Evolutionary conservation across 2,329 filamentous ascomycete species (phyloP), one percentile per base, ranked within the genome.

Genomic region (Claviceps pazoutovae): DNA sequence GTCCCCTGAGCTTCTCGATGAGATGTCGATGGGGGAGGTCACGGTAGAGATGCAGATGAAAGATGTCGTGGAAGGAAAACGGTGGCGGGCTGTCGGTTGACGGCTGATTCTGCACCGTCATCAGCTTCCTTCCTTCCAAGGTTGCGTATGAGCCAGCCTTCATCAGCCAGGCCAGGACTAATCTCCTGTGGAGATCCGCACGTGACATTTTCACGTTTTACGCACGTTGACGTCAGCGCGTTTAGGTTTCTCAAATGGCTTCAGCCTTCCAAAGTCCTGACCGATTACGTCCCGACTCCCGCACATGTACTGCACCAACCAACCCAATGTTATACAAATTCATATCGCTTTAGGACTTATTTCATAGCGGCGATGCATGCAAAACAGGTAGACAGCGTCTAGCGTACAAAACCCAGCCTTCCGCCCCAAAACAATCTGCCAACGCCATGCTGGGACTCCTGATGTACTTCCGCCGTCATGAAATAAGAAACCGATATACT

Each of bases 1-100:
- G 19, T 19, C 16, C 17, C 30, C 8, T 7, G n/a, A 42, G n/a
- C 14, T n/a, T 42, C n/a, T 16, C n/a, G 39, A 42, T 42, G 23
- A n/a, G 41, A 38, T 37, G n/a, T 48, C 46, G 60, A 59, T 62
- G 57, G 50, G 56, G 23, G 23, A 57, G 56, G 60, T 62, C 62
- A 62, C 57, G 63, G 60, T 59, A 44, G 56, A 65, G 61, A 55
- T 59, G 30, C 37, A 26, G 30, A 17, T 36, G 30, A 43, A 38
- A 19, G 46, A 42, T 44, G 11, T 6, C 16, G 14, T 45, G n/a
- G n/a, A 1, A 19, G n/a, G 6, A 58, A 60, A 57, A 39, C 55
- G 55, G 50, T 55, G 54, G 56, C 56, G 56, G 48, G 46, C 16
- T 17, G 39, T 52, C 55, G 53, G 54, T 53, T 46, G 53, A 50